Evolutionary conservation across 306 rosid species (phyloP).

Genomic region (Sicyos baderoa): DNA sequence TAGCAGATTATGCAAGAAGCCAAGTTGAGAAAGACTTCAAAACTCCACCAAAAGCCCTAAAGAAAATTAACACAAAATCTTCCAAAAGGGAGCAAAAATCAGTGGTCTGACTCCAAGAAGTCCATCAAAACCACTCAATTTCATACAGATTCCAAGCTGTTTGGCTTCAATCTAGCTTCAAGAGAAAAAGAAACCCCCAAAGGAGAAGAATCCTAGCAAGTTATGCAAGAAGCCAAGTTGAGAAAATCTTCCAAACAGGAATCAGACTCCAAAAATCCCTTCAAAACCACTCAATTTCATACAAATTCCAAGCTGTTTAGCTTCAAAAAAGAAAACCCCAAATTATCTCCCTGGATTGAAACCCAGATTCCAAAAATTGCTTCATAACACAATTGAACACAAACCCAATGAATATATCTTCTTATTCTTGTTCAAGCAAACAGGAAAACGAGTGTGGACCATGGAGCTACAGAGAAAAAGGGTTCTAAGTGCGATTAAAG

Average conservation of each 20-base stretch:
- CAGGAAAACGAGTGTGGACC: not conserved
- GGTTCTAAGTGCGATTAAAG: not conserved
- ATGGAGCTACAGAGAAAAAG: not conserved
- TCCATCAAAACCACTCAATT: constrained; percentile 11
- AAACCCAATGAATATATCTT: not conserved
- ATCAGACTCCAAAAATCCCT: too few species aligned
- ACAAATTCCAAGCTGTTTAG: too few species aligned
- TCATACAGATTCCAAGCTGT: constrained; percentile 21
- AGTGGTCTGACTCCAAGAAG: constrained; percentile 7
- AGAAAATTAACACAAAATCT: not conserved
- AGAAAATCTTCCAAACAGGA: too few species aligned
- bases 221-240: too few species aligned
- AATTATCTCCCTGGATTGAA: not conserved
- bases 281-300: too few species aligned
- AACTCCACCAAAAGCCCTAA: not conserved
- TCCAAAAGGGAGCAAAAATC: not conserved
- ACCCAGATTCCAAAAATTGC: not conserved
- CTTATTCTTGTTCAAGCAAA: not conserved
- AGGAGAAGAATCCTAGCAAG: too few species aligned
- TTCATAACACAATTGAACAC: not conserved
- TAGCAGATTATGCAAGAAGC: not conserved
- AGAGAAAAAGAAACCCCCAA: constrained; percentile 11
- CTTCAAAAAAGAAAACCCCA: not conserved
- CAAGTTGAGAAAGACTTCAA: not conserved
- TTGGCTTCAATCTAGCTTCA: constrained; percentile 7